These are phyloP conservation scores for Endoconidiophora polonica DNA, from an alignment of 2,329 filamentous ascomycete species.

Conservation along the genomic window DNA sequence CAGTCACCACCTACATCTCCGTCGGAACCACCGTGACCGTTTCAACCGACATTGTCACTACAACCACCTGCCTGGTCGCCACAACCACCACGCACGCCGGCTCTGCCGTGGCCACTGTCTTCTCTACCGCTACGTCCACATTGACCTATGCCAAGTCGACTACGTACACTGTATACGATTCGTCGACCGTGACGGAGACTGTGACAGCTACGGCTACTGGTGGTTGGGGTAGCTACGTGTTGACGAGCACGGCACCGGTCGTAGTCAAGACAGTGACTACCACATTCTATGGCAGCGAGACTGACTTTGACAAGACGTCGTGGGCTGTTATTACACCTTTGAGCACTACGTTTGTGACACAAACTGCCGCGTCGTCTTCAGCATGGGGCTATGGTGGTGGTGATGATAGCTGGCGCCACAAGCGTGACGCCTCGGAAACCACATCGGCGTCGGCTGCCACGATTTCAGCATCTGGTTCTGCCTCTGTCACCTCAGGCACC, in stretches of 20 bases:
- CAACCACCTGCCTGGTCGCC: conserved; percentile 4
- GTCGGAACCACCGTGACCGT: conserved; percentile 7
- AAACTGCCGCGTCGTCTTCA: background rate
- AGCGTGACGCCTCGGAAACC: no score
- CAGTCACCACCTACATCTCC: background rate
- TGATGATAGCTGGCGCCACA: no score
- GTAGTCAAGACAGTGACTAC: conserved; percentile 6
- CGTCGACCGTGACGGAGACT: conserved; percentile 4
- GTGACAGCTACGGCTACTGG: background rate
- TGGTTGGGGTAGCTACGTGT: no score
- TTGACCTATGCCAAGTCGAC: background rate
- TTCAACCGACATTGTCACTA: conserved; percentile 7
- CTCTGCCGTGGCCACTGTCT: conserved; percentile 4
- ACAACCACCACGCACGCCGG: conserved; percentile 2
- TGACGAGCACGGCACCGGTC: conserved; percentile 1
- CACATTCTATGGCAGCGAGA: background rate
- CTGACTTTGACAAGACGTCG: background rate
- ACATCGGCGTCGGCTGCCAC: background rate
- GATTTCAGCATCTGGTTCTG: background rate
- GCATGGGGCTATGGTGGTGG: background rate
- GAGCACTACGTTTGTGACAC: background rate
- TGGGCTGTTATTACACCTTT: background rate
- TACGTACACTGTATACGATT: conserved; percentile 3
- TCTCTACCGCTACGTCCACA: conserved; percentile 5
- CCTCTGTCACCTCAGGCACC: background rate